Evolutionary conservation across 2,329 filamentous ascomycete species (phyloP).

Genomic region (Phaeosphaeria sp.): DNA sequence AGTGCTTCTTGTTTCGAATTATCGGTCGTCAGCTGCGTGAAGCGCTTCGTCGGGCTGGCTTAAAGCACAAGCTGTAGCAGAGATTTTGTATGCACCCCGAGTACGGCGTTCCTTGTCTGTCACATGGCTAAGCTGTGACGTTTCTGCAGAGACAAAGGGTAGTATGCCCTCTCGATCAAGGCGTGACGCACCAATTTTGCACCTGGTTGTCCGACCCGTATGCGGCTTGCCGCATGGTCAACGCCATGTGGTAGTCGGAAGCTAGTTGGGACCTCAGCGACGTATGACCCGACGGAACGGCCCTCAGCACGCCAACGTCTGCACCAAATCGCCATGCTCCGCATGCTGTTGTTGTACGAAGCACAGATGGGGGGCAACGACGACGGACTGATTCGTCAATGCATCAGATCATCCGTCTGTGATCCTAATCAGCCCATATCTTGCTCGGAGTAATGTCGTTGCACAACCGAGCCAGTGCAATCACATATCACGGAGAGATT

Average conservation of each 20-base stretch:
- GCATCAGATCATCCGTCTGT: not conserved
- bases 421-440: not conserved
- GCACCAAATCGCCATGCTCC: not conserved
- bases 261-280: not conserved
- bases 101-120: not conserved
- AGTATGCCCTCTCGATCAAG: not conserved
- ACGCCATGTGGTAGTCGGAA: not conserved
- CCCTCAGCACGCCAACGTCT: not conserved
- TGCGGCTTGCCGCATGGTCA: not conserved
- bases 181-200: not conserved
- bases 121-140: not conserved
- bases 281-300: not conserved
- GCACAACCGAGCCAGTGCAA: not conserved
- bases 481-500: not conserved
- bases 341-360: not conserved
- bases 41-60: not conserved
- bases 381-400: not conserved
- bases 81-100: not conserved
- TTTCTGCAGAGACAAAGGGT: not conserved
- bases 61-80: not conserved
- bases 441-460: not conserved
- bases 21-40: not conserved
- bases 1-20: not conserved
- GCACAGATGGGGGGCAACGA: not conserved
- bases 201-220: not conserved